Percentiles rank a stretch among this genome's conserved stretches.
phyloP scores from a whole-genome alignment of 495 filamentous ascomycete species.

The Talaromyces thailandensis region DNA sequence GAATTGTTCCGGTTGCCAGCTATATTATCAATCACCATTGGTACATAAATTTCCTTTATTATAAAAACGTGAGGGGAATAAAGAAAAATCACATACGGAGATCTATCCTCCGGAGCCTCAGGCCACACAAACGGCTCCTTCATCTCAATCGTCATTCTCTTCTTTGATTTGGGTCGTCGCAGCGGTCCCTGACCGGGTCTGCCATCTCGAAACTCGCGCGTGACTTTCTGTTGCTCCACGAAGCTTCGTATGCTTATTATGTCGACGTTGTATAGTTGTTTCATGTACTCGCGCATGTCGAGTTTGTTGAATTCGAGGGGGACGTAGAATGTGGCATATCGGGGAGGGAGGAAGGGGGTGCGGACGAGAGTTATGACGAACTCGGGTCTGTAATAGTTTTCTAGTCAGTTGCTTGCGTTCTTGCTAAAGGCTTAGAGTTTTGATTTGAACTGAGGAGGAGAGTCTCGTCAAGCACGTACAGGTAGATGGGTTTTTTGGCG shows the following conservation, averaged over 20 bases:
- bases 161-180: slow-evolving; percentile 57
- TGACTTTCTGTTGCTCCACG: slow-evolving; percentile 58
- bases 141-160: slow-evolving; percentile 90
- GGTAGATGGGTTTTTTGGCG: slow-evolving; percentile 51
- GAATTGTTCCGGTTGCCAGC: slow-evolving; percentile 1
- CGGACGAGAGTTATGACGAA: slow-evolving; percentile 69
- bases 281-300: slow-evolving; percentile 83
- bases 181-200: slow-evolving; percentile 30
- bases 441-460: not conserved
- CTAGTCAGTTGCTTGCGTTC: not conserved
- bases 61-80: not conserved
- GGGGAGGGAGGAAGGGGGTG: slow-evolving; percentile 59
- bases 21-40: slow-evolving; percentile 1
- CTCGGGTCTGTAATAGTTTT: slow-evolving; percentile 52
- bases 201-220: slow-evolving; percentile 26
- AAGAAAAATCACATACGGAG: slow-evolving; percentile 36
- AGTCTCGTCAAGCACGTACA: slow-evolving; percentile 39
- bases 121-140: slow-evolving; percentile 80
- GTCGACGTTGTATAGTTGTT: slow-evolving; percentile 60
- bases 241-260: slow-evolving; percentile 66
- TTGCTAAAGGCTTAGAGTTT: not conserved
- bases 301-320: slow-evolving; percentile 86
- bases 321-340: slow-evolving; percentile 74
- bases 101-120: slow-evolving; percentile 46
- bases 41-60: not conserved